Evolutionary conservation across 2,329 filamentous ascomycete genomes (phyloP).

Genomic region (Xylariaceae sp.): DNA sequence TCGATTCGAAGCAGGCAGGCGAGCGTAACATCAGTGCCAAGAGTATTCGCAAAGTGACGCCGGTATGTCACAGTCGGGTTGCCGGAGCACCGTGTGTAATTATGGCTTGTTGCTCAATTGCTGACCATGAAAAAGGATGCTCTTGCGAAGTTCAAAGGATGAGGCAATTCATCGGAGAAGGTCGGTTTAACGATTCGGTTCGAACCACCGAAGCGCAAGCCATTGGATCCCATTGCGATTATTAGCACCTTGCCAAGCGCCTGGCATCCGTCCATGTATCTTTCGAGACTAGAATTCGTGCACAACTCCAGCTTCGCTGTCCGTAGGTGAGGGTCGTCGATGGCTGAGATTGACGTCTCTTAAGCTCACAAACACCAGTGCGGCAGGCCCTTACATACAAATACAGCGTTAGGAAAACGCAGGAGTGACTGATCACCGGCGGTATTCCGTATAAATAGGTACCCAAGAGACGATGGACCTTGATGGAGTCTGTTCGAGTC

Average conservation of each 20-base stretch:
- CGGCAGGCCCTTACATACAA: neutral
- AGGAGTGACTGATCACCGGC: neutral
- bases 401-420: neutral
- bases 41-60: constrained; percentile 71
- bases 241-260: neutral
- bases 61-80: constrained; percentile 45
- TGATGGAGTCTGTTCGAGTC: neutral
- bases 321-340: neutral
- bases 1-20: constrained; percentile 67
- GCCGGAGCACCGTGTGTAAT: neutral
- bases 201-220: neutral
- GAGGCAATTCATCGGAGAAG: constrained; percentile 29
- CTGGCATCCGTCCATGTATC: neutral
- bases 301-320: neutral
- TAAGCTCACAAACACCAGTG: neutral
- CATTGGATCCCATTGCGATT: neutral
- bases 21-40: constrained; percentile 70
- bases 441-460: neutral
- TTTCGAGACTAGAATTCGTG: neutral
- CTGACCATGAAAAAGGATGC: constrained; percentile 46
- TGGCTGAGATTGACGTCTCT: neutral
- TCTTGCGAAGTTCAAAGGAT: constrained; percentile 64
- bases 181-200: neutral
- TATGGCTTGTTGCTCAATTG: neutral
- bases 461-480: neutral